Percentiles rank a stretch among this genome's conserved stretches.
Evolutionary conservation across 345 rosid species (phyloP).

Genomic region (Corchorus olitorius): DNA sequence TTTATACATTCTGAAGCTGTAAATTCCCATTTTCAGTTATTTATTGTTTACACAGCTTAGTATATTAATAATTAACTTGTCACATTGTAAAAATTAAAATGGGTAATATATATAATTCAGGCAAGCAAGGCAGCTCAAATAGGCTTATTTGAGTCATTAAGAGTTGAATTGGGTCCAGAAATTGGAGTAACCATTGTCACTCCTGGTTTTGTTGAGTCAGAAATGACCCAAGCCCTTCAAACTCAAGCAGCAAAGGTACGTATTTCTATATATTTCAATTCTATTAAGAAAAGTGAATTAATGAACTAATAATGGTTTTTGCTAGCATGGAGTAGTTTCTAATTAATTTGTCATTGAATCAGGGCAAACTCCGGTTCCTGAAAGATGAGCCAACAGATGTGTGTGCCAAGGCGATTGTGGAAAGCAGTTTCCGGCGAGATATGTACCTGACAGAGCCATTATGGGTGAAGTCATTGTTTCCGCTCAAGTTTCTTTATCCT

Average conservation of each 20-base stretch:
- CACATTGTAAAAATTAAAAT: background rate
- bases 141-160: constrained; percentile 47
- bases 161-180: constrained; percentile 48
- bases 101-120: constrained; percentile 21
- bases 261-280: no score
- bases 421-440: constrained; percentile 51
- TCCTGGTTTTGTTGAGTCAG: constrained; percentile 42
- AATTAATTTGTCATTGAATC: background rate
- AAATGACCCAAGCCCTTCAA: constrained; percentile 28
- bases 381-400: constrained; percentile 26
- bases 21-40: background rate
- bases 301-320: background rate
- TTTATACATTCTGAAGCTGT: background rate
- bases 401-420: constrained; percentile 44
- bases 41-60: no score
- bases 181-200: constrained; percentile 50
- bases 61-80: background rate
- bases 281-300: background rate
- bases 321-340: background rate
- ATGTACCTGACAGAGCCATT: constrained; percentile 45
- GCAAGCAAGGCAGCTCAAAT: constrained; percentile 58
- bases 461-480: constrained; percentile 33
- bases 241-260: background rate
- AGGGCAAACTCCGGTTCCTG: background rate
- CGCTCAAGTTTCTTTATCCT: constrained; percentile 31